Percentiles rank a stretch among this genome's conserved stretches.
Evolutionary conservation across 2,329 filamentous ascomycete species (phyloP).

Genomic region (Ascochyta clinopodiicola): DNA sequence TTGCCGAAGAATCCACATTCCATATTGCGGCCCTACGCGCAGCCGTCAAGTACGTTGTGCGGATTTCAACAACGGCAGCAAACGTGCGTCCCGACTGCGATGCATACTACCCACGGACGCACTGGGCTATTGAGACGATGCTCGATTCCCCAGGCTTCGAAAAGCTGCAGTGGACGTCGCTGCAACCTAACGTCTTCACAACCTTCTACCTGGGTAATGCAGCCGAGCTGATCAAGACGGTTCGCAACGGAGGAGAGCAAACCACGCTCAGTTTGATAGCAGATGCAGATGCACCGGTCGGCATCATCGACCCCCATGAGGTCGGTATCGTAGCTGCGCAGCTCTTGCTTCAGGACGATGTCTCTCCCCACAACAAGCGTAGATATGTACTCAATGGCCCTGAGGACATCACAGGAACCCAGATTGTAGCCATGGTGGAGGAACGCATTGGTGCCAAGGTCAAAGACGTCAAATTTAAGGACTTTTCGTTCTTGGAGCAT

Average conservation of each 20-base stretch:
- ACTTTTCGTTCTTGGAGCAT: slow-evolving; percentile 17
- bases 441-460: slow-evolving; percentile 18
- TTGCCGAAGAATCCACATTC: slow-evolving; percentile 28
- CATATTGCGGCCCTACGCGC: slow-evolving; percentile 16
- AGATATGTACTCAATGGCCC: slow-evolving; percentile 26
- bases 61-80: slow-evolving; percentile 23
- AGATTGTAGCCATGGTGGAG: slow-evolving; percentile 24
- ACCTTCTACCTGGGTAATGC: slow-evolving; percentile 1
- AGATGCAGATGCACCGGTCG: slow-evolving; percentile 5
- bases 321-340: slow-evolving; percentile 22
- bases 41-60: slow-evolving; percentile 27
- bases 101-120: slow-evolving; percentile 24
- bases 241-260: slow-evolving; percentile 13
- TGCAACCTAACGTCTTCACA: slow-evolving; percentile 24
- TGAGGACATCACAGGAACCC: slow-evolving; percentile 18
- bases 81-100: slow-evolving; percentile 16
- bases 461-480: slow-evolving; percentile 20
- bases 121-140: slow-evolving; percentile 28
- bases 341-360: slow-evolving; percentile 19
- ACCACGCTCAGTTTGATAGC: slow-evolving; percentile 6
- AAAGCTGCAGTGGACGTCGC: slow-evolving; percentile 20
- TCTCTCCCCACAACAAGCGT: slow-evolving; percentile 16
- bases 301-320: slow-evolving; percentile 23
- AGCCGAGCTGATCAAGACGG: slow-evolving; percentile 12
- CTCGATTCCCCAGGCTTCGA: slow-evolving; percentile 15